A percentile compares a stretch with the other conserved stretches of the same genome.
Conservation (phyloP, 345 rosid genomes). For the Durio zibethinus region DNA sequence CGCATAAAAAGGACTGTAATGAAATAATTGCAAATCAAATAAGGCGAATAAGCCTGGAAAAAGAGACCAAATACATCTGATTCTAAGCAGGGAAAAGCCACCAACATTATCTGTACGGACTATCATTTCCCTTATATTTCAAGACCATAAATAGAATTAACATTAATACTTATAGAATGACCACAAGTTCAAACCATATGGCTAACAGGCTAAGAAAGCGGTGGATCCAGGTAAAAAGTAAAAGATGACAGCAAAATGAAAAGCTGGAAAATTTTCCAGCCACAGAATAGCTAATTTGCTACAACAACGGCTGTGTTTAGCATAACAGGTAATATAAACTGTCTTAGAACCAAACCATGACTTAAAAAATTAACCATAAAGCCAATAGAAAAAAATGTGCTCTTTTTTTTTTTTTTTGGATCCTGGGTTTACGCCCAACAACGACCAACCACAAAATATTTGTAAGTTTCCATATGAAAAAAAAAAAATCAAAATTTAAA, state of each 20-base stretch:
- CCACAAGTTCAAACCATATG: not conserved
- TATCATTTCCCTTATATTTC: slow-evolving; percentile 10
- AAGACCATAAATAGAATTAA: slow-evolving; percentile 1
- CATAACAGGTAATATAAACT: not conserved
- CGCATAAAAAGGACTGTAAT: not conserved
- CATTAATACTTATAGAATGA: not conserved
- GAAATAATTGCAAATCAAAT: slow-evolving; percentile 20
- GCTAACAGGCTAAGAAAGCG: slow-evolving; percentile 16
- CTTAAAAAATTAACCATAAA: not conserved
- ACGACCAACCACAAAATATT: no score
- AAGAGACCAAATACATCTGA: not conserved
- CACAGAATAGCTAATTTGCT: slow-evolving; percentile 16
- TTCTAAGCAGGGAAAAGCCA: not conserved
- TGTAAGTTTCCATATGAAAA: no score
- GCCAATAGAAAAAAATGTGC: no score
- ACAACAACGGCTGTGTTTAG: slow-evolving; percentile 7
- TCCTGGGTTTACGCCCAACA: no score
- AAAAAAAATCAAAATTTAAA: not conserved
- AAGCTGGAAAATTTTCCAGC: slow-evolving; percentile 20
- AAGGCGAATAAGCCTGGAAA: not conserved
- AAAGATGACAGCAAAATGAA: slow-evolving; percentile 25
- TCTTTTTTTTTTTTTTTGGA: no score
- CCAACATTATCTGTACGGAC: not conserved
- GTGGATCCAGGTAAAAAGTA: slow-evolving; percentile 9
- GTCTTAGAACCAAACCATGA: not conserved